Base-by-base conservation (phyloP, 208 protist species). In the Zelonia costaricensis region DNA sequence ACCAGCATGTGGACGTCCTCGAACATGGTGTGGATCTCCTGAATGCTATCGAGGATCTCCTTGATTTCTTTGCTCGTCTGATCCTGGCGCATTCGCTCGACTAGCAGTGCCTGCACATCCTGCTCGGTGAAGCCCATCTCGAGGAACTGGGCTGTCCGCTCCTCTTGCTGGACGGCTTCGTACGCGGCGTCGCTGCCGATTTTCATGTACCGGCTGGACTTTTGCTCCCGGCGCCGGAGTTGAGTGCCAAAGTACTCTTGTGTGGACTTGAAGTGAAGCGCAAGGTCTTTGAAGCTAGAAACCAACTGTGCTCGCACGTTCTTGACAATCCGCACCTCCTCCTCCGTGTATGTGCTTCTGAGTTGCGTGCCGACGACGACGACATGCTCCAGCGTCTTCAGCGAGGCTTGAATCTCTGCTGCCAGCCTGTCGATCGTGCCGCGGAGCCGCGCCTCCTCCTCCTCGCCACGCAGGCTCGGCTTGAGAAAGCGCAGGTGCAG, bases 1-100 rank as follows among this genome's bases (percentile, higher is more conserved):
- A 97, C 82, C 53, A 96, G 55, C 33, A 44, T 52, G 45, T 81
- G 59, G 9, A 97, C 58, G 40, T 91, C 84, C 18, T 91, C 78
- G 51, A 97, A 97, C 79, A 97, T 90, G 22, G 55, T 28, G 49
- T 93, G 82, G 22, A 97, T 69, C 38, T 98, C 89, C 31, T 88
- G 79, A n/a, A 98, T 77, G 54, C 78, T 89, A 13, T 70, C 52
- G 12, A 92, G 48, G 45, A 98, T 88, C 15, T 90, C 78, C 49
- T 83, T 73, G 22, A 98, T 76, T 43, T 95, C 92, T 18, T 83
- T 71, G 53, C 60, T 88, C 3, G 84, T 49, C 18, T 94, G 70
- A 31, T 86, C 48, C 15, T 86, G 76, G 8, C 58, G 69, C 53
- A 75, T 69, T 6, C 93, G 82, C 51, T 94, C 84, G 1, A 83